Evolutionary conservation across 2,329 filamentous ascomycete species (phyloP), one percentile per base, ranked within the genome.

Genomic region (Cercospora sp.): DNA sequence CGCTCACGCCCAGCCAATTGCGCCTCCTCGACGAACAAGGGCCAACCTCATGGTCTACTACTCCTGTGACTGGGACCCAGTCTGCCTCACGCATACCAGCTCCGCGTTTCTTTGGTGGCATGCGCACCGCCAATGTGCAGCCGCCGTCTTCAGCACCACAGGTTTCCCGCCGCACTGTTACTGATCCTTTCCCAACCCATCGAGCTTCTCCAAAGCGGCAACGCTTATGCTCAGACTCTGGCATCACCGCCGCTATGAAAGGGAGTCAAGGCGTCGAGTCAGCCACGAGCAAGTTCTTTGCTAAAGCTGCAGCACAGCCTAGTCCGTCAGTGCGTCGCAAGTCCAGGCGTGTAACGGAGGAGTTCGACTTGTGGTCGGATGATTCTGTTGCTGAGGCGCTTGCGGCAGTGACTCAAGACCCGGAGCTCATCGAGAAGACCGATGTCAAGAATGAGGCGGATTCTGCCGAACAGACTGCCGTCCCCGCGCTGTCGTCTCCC

Each of bases 1-100:
- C 87, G 0, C 87, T 87, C 23, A 90, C 89, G 8, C 88, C 88
- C 20, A 89, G 84, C 72, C 89, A 91, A 74, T 86, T 88, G 75
- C 81, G 82, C 28, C 77, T 89, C 10, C 78, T 91, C 26, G 81
- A 86, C 68, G 80, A 84, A 51, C 85, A 89, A 74, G 79, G 80
- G 60, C 82, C 80, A 51, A 81, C 76, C 23, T 84, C 85, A 12
- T 90, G 88, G 88, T 81, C 82, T 60, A 82, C 86, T 30, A 83
- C 82, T 51, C 80, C 84, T 63, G 82, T 82, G 30, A 65, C 74
- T 75, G 30, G 16, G 9, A 8, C 28, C 23, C 23, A 33, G 16
- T 31, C 28, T n/a, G 53, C 18, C 31, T 59, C 62, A 18, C 51
- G 36, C 2, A 8, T 64, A 20, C n/a, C 81, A 77, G 53, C 69